Evolutionary conservation across 257 asterid genomes (phyloP).

Genomic region (Nicotiana obtusifolia): DNA sequence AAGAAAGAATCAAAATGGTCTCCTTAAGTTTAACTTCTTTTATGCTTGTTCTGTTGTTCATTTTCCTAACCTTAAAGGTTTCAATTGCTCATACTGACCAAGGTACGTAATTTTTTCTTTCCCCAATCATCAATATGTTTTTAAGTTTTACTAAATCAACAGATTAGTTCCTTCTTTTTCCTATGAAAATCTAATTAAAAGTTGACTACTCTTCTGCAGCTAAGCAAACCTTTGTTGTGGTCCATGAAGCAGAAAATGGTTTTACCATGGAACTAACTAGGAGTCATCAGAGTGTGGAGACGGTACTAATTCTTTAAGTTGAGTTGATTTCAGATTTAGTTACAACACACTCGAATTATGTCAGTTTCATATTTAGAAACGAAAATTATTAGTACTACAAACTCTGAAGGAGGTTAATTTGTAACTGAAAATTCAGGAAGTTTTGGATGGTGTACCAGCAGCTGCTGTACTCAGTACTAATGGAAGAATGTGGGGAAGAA

Average conservation of each 20-base stretch:
- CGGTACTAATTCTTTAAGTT: background rate
- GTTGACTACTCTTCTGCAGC: background rate
- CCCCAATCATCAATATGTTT: background rate
- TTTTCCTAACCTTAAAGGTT: constrained; percentile 13
- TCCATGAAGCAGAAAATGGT: background rate
- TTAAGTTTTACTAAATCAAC: background rate
- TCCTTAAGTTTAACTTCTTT: constrained; percentile 14
- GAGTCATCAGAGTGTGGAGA: background rate
- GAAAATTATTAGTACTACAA: background rate
- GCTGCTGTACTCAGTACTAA: background rate
- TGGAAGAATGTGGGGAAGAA: constrained; percentile 29
- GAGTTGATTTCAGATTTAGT: background rate
- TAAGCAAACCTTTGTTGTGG: background rate
- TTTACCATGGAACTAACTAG: background rate
- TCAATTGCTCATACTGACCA: constrained; percentile 23
- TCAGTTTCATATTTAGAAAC: background rate
- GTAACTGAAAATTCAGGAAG: constrained; percentile 29
- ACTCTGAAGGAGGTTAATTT: background rate
- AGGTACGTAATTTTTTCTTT: constrained; percentile 24
- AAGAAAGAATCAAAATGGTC: constrained; percentile 15
- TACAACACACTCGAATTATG: background rate
- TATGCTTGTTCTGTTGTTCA: constrained; percentile 19
- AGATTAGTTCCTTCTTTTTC: background rate
- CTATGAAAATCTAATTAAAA: background rate
- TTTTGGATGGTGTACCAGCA: background rate